phyloP scores from a whole-genome alignment of 2,329 filamentous ascomycete species.

The Teratosphaeria nubilosa region DNA sequence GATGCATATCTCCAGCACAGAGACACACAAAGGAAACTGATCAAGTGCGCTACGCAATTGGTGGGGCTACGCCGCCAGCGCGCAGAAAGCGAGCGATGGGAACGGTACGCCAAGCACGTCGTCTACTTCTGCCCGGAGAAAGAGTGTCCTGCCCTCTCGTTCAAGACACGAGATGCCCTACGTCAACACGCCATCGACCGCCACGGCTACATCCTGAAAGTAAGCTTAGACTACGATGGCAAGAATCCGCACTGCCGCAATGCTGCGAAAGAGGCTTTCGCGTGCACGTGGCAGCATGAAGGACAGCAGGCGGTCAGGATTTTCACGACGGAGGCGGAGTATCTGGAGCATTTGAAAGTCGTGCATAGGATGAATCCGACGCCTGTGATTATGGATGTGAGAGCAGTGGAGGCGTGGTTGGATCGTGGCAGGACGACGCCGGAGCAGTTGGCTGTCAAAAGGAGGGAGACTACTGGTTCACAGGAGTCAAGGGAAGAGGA shows the following conservation, averaged over 20 bases:
- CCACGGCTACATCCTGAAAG: not conserved
- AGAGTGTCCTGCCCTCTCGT: not conserved
- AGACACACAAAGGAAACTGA: not conserved
- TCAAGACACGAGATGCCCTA: not conserved
- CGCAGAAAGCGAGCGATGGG: not conserved
- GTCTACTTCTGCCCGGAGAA: not conserved
- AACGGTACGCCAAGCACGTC: not conserved
- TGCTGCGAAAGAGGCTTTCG: not conserved
- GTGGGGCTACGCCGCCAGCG: not conserved
- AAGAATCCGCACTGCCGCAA: not conserved
- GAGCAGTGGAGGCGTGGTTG: not conserved
- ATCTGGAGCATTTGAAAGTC: not conserved
- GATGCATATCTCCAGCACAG: not conserved
- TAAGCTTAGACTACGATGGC: not conserved
- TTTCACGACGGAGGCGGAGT: not conserved
- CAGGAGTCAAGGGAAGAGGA: not conserved
- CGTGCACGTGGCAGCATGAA: not conserved
- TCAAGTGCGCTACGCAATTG: not conserved
- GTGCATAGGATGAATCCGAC: not conserved
- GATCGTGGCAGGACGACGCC: not conserved
- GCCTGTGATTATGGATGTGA: not conserved
- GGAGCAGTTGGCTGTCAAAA: not conserved
- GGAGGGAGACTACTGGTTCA: not conserved
- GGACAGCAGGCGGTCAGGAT: not conserved
- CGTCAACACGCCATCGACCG: not conserved